phyloP scores from a whole-genome alignment of 116 monocot genomes.

The Phalaenopsis hybrid region DNA sequence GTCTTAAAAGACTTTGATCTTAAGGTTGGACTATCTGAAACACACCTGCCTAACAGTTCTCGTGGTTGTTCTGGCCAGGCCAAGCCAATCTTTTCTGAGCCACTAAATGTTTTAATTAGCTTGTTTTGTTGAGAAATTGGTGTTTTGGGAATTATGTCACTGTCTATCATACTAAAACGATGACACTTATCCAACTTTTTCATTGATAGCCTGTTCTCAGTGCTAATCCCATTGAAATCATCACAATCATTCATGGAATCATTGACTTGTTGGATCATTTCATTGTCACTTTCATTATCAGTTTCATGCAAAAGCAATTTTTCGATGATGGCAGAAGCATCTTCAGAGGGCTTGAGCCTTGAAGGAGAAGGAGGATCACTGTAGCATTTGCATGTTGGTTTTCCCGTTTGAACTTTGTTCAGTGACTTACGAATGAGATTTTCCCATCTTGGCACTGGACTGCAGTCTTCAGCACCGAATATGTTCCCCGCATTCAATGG shows the following conservation, averaged over 20 bases:
- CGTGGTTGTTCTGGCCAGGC: constrained; percentile 54
- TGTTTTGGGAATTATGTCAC: constrained; percentile 18
- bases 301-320: constrained; percentile 30
- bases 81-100: constrained; percentile 38
- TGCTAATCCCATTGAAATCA: neutral
- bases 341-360: constrained; percentile 60
- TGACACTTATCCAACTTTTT: constrained; percentile 23
- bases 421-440: constrained; percentile 63
- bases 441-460: constrained; percentile 77
- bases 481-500: constrained; percentile 91
- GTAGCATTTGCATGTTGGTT: constrained; percentile 55
- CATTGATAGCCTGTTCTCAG: neutral
- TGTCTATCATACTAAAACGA: constrained; percentile 23
- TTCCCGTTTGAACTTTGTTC: constrained; percentile 40
- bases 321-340: constrained; percentile 44
- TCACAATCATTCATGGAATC: constrained; percentile 4
- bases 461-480: constrained; percentile 72
- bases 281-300: constrained; percentile 50
- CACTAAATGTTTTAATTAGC: constrained; percentile 36
- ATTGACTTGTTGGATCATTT: constrained; percentile 29
- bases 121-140: constrained; percentile 11
- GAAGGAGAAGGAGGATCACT: constrained; percentile 87
- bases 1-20: constrained; percentile 32
- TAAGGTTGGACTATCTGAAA: constrained; percentile 18
- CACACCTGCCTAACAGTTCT: constrained; percentile 23